Conservation (phyloP, 2,329 filamentous ascomycete species). For the Colletotrichum echinochloae region DNA sequence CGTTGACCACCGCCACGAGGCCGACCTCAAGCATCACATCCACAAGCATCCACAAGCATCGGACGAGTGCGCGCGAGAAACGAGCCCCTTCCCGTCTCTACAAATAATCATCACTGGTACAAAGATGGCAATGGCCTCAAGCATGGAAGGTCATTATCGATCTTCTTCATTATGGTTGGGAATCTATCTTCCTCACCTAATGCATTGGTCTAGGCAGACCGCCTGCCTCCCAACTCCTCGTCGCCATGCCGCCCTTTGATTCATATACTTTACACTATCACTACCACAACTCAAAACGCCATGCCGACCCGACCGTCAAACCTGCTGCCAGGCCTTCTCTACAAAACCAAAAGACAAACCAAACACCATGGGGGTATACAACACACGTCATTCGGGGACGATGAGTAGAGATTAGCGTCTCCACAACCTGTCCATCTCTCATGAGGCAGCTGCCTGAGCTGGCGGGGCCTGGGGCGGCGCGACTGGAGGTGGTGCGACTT, state of each 20-base stretch:
- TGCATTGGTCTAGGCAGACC: constrained; percentile 12
- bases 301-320: constrained; percentile 35
- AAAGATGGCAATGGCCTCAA: neutral
- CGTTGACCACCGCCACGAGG: neutral
- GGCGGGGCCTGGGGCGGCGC: constrained; percentile 21
- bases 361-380: constrained; percentile 40
- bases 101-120: neutral
- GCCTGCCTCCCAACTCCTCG: constrained; percentile 16
- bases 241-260: constrained; percentile 24
- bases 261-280: constrained; percentile 39
- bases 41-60: constrained; percentile 1
- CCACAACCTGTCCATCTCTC: constrained; percentile 2
- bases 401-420: constrained; percentile 27
- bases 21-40: neutral
- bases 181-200: constrained; percentile 23
- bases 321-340: constrained; percentile 29
- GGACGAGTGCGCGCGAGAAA: neutral
- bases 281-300: constrained; percentile 34
- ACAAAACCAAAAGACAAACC: constrained; percentile 36
- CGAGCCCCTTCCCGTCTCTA: neutral
- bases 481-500: constrained; percentile 14
- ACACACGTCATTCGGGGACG: constrained; percentile 36
- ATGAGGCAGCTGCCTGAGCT: constrained; percentile 25
- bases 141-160: constrained; percentile 20
- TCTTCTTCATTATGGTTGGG: constrained; percentile 33